These are phyloP conservation scores for Lentinula detonsa DNA, from an alignment of 768 basidiomycete genomes.

Conservation along the genomic window DNA sequence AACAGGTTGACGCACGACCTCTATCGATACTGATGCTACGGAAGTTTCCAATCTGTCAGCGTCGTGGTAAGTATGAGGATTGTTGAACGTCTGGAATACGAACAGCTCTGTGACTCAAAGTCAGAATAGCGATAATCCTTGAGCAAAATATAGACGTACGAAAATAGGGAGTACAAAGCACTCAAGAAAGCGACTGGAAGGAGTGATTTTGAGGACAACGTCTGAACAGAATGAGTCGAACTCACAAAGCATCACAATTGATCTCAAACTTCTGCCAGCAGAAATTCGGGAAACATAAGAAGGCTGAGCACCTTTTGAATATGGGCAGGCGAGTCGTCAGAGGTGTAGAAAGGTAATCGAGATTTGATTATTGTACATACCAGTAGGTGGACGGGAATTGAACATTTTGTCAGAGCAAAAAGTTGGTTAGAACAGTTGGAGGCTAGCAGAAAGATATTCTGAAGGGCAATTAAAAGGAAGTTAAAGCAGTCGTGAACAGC, in stretches of 20 bases:
- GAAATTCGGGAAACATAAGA: conserved; percentile 59
- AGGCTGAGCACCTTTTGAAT: conserved; percentile 39
- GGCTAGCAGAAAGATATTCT: neutral
- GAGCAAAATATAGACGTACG: conserved; percentile 36
- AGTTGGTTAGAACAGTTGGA: neutral
- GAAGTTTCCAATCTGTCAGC: conserved; percentile 54
- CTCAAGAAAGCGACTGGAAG: conserved; percentile 34
- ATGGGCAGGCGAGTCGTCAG: neutral
- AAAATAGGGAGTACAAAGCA: conserved; percentile 55
- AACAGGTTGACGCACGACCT: conserved; percentile 32
- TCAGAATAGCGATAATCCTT: neutral
- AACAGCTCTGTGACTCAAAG: neutral
- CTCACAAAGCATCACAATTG: conserved; percentile 46
- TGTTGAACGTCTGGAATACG: neutral
- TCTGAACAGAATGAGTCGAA: conserved; percentile 4
- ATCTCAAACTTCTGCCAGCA: conserved; percentile 45
- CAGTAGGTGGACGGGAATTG: conserved; percentile 26
- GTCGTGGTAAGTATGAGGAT: conserved; percentile 19
- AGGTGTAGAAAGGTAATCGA: no score
- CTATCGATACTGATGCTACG: conserved; percentile 43
- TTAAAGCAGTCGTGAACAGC: neutral
- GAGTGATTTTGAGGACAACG: conserved; percentile 3
- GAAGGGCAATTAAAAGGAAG: neutral
- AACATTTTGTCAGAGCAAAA: conserved; percentile 18
- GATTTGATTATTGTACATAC: neutral